Percentiles rank a stretch among this genome's conserved stretches.
These are phyloP conservation scores for Musa itinerans DNA, from an alignment of 176 grass and related monocot species.

Conservation along the genomic window DNA sequence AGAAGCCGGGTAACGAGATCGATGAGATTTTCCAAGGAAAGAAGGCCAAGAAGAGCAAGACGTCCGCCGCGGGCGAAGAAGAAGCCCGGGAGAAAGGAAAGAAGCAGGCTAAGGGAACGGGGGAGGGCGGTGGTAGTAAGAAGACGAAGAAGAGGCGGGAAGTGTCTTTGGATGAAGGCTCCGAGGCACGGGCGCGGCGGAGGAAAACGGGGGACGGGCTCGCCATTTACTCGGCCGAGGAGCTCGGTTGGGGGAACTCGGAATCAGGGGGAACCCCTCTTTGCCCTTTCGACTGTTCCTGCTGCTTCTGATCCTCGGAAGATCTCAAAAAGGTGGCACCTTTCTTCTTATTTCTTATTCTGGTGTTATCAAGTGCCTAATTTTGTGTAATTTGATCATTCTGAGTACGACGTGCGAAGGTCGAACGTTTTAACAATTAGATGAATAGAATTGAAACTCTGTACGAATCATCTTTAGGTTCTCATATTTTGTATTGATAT, in stretches of 20 bases:
- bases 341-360: background rate
- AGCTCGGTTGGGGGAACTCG: background rate
- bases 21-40: slow-evolving; percentile 23
- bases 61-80: background rate
- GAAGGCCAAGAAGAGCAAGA: slow-evolving; percentile 5
- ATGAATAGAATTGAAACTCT: background rate
- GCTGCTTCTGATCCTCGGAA: slow-evolving; percentile 22
- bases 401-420: no score
- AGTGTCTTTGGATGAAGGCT: background rate
- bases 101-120: background rate
- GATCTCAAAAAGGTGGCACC: background rate
- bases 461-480: background rate
- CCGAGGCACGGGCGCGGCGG: background rate
- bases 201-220: slow-evolving; percentile 13
- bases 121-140: background rate
- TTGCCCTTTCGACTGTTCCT: slow-evolving; percentile 24
- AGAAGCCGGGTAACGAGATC: slow-evolving; percentile 12
- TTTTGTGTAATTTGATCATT: no score
- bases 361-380: background rate
- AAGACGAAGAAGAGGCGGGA: background rate
- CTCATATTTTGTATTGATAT: background rate
- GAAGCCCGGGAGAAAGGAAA: background rate
- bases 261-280: slow-evolving; percentile 14
- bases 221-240: slow-evolving; percentile 1
- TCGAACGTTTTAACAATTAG: no score